Evolutionary conservation across 2,329 filamentous ascomycete genomes (phyloP).

Genomic region (Cladophialophora immunda): DNA sequence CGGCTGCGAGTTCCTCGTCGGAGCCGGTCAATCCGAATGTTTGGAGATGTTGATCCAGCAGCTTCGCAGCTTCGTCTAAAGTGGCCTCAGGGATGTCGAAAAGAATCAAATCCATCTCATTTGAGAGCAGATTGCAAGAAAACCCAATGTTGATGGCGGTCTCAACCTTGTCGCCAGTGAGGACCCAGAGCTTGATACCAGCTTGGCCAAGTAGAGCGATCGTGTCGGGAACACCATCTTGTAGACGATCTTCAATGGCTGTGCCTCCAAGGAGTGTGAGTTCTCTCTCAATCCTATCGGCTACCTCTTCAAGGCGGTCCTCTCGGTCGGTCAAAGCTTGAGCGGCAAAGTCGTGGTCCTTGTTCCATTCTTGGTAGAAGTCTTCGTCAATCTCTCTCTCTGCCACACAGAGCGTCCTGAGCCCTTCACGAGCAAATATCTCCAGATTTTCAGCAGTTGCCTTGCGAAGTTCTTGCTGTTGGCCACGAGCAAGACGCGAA

Average conservation of each 20-base stretch:
- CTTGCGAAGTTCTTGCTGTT: conserved; percentile 83
- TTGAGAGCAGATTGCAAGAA: conserved; percentile 96
- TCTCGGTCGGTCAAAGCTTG: conserved; percentile 85
- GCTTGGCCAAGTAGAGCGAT: conserved; percentile 90
- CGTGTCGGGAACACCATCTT: conserved; percentile 95
- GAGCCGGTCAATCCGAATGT: conserved; percentile 82
- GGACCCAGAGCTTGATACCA: conserved; percentile 97
- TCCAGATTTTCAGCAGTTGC: conserved; percentile 93
- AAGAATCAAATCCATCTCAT: conserved; percentile 96
- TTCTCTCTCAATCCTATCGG: conserved; percentile 90
- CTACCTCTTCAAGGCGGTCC: conserved; percentile 88
- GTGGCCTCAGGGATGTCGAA: conserved; percentile 83
- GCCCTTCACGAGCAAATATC: conserved; percentile 93
- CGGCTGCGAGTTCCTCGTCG: conserved; percentile 81
- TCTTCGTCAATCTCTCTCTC: conserved; percentile 80
- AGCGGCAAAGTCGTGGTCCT: conserved; percentile 85
- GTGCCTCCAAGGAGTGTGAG: conserved; percentile 89
- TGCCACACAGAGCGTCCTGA: conserved; percentile 94
- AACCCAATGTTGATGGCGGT: conserved; percentile 99
- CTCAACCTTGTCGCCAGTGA: conserved; percentile 98
- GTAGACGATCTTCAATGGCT: conserved; percentile 94
- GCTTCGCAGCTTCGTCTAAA: conserved; percentile 68
- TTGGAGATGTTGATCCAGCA: conserved; percentile 77
- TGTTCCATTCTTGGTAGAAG: conserved; percentile 85
- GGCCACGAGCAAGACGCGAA: conserved; percentile 81